phyloP scores from a whole-genome alignment of 768 basidiomycete species.

The Rhizopogon vesiculosus region DNA sequence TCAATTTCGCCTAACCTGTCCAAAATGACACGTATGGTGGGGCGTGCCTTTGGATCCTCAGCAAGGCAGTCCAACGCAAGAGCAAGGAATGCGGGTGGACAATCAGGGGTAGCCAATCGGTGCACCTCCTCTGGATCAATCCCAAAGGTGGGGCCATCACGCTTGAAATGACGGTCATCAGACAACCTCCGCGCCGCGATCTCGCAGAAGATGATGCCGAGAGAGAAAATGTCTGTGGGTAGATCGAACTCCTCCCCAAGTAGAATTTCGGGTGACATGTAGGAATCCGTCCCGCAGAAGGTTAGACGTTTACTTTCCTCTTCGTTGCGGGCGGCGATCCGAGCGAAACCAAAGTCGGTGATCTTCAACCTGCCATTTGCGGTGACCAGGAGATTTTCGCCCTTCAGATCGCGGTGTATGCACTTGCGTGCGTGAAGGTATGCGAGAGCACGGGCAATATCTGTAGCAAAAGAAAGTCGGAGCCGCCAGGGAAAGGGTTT shows the following conservation, averaged over 20 bases:
- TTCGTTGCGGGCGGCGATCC: slow-evolving; percentile 88
- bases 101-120: slow-evolving; percentile 61
- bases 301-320: slow-evolving; percentile 85
- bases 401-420: slow-evolving; percentile 90
- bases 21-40: slow-evolving; percentile 76
- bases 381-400: slow-evolving; percentile 95
- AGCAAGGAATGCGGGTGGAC: slow-evolving; percentile 71
- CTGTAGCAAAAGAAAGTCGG: slow-evolving; percentile 90
- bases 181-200: slow-evolving; percentile 83
- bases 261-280: slow-evolving; percentile 97
- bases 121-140: slow-evolving; percentile 75
- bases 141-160: slow-evolving; percentile 73
- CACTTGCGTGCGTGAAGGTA: slow-evolving; percentile 94
- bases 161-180: slow-evolving; percentile 74
- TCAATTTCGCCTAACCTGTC: slow-evolving; percentile 77
- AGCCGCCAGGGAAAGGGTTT: slow-evolving; percentile 92
- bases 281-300: slow-evolving; percentile 87
- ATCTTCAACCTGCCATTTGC: slow-evolving; percentile 93
- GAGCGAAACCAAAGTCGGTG: slow-evolving; percentile 97
- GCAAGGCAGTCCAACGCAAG: slow-evolving; percentile 77
- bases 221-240: slow-evolving; percentile 91
- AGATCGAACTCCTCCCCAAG: slow-evolving; percentile 90
- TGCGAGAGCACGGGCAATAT: slow-evolving; percentile 91
- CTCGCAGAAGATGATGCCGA: slow-evolving; percentile 92
- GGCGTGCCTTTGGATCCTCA: slow-evolving; percentile 61